phyloP scores from a whole-genome alignment of 2,329 filamentous ascomycete genomes.

The Harringtonia aguacate region DNA sequence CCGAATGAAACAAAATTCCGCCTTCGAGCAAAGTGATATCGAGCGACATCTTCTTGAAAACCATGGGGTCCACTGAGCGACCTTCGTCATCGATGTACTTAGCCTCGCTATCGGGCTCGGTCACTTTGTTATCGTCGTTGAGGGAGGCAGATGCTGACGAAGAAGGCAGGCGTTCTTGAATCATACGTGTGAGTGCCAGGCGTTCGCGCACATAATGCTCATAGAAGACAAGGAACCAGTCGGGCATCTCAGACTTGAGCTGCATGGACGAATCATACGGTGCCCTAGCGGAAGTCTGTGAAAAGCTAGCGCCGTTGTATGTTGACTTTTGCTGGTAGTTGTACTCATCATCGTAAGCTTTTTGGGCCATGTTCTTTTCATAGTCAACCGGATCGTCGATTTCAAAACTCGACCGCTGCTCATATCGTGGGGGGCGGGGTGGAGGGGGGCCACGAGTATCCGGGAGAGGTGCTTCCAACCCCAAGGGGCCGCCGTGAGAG shows the following conservation, averaged over 20 bases:
- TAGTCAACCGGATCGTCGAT: slow-evolving; percentile 21
- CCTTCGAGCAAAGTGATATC: slow-evolving; percentile 68
- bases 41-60: slow-evolving; percentile 53
- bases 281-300: slow-evolving; percentile 1
- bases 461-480: slow-evolving; percentile 19
- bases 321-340: slow-evolving; percentile 6
- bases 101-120: slow-evolving; percentile 21
- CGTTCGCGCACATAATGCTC: slow-evolving; percentile 52
- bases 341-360: slow-evolving; percentile 25
- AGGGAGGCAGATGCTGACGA: neutral
- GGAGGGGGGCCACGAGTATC: slow-evolving; percentile 12
- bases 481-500: slow-evolving; percentile 36
- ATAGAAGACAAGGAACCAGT: slow-evolving; percentile 53
- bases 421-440: slow-evolving; percentile 20
- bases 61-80: slow-evolving; percentile 29
- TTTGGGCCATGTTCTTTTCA: slow-evolving; percentile 30
- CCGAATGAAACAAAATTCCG: slow-evolving; percentile 68
- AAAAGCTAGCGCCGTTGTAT: slow-evolving; percentile 9
- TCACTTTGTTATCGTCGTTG: slow-evolving; percentile 21
- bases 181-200: slow-evolving; percentile 45
- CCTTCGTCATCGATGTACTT: slow-evolving; percentile 33
- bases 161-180: slow-evolving; percentile 22
- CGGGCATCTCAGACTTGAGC: slow-evolving; percentile 38
- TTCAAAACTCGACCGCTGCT: slow-evolving; percentile 20
- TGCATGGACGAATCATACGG: slow-evolving; percentile 5